These are phyloP conservation scores for Micractinium conductrix DNA, from an alignment of 139 green algal species.

Conservation along the genomic window DNA sequence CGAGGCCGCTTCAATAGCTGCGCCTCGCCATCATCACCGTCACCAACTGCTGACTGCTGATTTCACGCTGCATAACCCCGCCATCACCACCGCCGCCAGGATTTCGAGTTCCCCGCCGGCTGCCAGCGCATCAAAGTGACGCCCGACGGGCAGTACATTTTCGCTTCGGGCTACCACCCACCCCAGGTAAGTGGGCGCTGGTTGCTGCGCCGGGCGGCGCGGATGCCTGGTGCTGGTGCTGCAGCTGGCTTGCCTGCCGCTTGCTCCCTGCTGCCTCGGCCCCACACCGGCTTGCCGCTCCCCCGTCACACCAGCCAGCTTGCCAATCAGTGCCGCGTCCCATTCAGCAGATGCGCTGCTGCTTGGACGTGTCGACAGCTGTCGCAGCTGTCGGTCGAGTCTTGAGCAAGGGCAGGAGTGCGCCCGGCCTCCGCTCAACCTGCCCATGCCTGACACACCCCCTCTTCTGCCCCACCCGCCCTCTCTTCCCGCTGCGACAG, in stretches of 20 bases:
- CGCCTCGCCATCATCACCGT: too few relatives aligned
- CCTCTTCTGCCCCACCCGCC: background rate
- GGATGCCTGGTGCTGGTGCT: background rate
- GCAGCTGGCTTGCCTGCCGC: background rate
- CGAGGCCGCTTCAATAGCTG: too few relatives aligned
- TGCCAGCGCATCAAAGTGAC: slow-evolving; percentile 89
- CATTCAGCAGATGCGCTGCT: too few relatives aligned
- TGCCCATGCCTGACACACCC: background rate
- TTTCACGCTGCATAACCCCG: too few relatives aligned
- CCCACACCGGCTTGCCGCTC: too few relatives aligned
- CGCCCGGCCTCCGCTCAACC: background rate
- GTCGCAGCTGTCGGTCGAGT: background rate
- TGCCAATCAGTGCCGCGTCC: too few relatives aligned
- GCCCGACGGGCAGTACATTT: slow-evolving; percentile 87
- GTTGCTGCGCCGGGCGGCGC: too few relatives aligned
- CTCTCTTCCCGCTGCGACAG: background rate
- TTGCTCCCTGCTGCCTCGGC: background rate
- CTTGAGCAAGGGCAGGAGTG: too few relatives aligned
- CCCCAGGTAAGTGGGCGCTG: slow-evolving; percentile 50
- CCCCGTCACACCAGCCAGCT: too few relatives aligned
- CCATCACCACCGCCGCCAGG: slow-evolving; percentile 62
- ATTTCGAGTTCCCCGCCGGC: slow-evolving; percentile 88
- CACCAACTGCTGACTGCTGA: background rate
- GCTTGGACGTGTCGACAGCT: too few relatives aligned
- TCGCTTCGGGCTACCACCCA: slow-evolving; percentile 86